These are phyloP conservation scores for Fraxinus anomala DNA, from an alignment of 257 asterid species.

Conservation along the genomic window DNA sequence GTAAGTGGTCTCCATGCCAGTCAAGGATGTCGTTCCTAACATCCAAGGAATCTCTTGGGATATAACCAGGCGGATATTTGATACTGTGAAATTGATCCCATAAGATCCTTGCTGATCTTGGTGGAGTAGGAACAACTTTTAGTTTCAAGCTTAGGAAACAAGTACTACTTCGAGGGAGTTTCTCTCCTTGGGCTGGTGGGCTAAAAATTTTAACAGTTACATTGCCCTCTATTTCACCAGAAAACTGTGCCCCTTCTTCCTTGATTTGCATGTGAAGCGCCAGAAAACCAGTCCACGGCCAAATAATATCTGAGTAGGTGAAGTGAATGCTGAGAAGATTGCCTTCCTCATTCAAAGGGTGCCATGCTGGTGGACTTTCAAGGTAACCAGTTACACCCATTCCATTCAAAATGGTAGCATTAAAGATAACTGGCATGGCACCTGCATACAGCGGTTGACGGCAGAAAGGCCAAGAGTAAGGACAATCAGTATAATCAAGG, in stretches of 20 bases:
- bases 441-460: constrained; percentile 96
- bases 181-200: constrained; percentile 77
- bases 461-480: constrained; percentile 99
- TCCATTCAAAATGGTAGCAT: constrained; percentile 91
- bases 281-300: constrained; percentile 99
- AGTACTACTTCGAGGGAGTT: constrained; percentile 58
- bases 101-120: constrained; percentile 74
- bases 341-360: constrained; percentile 80
- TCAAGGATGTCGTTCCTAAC: constrained; percentile 96
- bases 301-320: constrained; percentile 83
- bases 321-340: constrained; percentile 87
- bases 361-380: constrained; percentile 88
- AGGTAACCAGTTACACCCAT: constrained; percentile 88
- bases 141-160: constrained; percentile 74
- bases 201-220: constrained; percentile 77
- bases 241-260: constrained; percentile 86
- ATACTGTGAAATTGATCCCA: constrained; percentile 99
- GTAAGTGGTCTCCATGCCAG: constrained; percentile 99
- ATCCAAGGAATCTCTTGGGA: constrained; percentile 97
- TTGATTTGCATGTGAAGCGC: constrained; percentile 95
- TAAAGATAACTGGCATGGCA: constrained; percentile 97
- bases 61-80: constrained; percentile 97
- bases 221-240: constrained; percentile 89
- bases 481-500: constrained; percentile 90
- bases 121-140: constrained; percentile 87